Base-by-base conservation (phyloP, 768 basidiomycete species). In the Suillus cothurnatus region DNA sequence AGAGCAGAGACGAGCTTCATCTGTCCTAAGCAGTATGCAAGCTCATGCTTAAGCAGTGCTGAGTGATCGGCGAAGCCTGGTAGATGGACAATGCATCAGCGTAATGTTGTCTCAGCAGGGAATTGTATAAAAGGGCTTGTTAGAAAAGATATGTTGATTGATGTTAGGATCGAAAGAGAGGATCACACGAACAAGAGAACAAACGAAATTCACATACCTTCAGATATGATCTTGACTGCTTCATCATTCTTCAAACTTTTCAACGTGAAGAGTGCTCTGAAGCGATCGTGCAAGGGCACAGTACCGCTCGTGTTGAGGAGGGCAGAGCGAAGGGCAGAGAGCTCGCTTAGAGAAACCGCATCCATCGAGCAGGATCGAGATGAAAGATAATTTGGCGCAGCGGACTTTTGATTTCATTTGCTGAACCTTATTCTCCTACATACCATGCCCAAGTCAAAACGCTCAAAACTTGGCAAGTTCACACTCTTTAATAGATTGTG, bases 11-110 rank as follows among this genome's bases (percentile, higher is more conserved):
- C 71, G 38, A 84, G 84, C 70, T 89, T 89, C 78, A 96, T 91
- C 78, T 99, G 97, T 0, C 97, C 97, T 4, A 99, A 85, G 72
- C 95, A 96, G 76, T 99, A 99, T 1, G 97, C 97, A 2, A 99
- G 84, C 73, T 99, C 97, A 75, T 99, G 97, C 73, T 98, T 98
- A 38, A 99, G 84, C 65, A 99, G 77, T 11, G 95, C 93, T 50
- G 95, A 97, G 6, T 88, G 84, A 75, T 98, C 96, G 39, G 79
- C 76, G 74, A 99, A 94, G 32, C 91, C 96, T 96, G 70, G 66
- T 58, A 64, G 58, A 52, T 36, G 6, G 6, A 34, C 7, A 45
- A 61, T 32, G 50, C 61, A 19, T 59, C 26, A 59, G 58, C 19
- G 28, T 23, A 23, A 12, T 43, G 34, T 38, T 47, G 19, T 45